Conservation (phyloP, 441 rosid species). For the Oxalis stricta region DNA sequence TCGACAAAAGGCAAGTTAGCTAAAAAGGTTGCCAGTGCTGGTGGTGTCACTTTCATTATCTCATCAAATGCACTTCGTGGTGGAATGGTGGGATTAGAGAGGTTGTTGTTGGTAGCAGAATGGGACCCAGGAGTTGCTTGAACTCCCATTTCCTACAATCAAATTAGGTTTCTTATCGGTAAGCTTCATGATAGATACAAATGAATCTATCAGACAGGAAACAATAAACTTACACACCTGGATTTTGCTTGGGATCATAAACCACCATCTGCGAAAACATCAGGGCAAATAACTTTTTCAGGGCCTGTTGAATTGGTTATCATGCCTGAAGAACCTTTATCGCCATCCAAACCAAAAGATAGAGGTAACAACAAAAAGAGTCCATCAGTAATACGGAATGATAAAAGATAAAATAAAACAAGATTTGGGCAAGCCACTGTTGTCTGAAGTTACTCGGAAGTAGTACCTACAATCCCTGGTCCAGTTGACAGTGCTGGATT, state of each 20-base stretch:
- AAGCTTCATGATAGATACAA: too few relatives aligned
- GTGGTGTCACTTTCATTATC: slow-evolving; percentile 66
- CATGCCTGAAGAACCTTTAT: slow-evolving; percentile 22
- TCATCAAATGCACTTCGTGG: slow-evolving; percentile 47
- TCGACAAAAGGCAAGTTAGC: slow-evolving; percentile 65
- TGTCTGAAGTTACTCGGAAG: too few relatives aligned
- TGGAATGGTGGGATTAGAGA: slow-evolving; percentile 28
- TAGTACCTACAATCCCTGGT: slow-evolving; percentile 34
- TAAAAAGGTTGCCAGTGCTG: slow-evolving; percentile 57
- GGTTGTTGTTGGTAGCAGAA: slow-evolving; percentile 23
- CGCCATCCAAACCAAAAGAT: slow-evolving; percentile 18
- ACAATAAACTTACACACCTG: too few relatives aligned
- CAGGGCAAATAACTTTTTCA: slow-evolving; percentile 46
- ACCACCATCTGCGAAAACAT: slow-evolving; percentile 59
- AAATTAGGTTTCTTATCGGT: too few relatives aligned
- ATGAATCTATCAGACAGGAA: too few relatives aligned
- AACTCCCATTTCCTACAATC: slow-evolving; percentile 21
- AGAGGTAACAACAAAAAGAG: too few relatives aligned
- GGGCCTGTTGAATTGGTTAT: slow-evolving; percentile 31
- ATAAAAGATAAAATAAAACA: too few relatives aligned
- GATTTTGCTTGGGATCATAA: slow-evolving; percentile 65
- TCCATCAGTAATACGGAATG: too few relatives aligned
- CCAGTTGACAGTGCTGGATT: slow-evolving; percentile 42
- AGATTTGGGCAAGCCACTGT: too few relatives aligned
- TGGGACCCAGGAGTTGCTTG: slow-evolving; percentile 25